A percentile compares a stretch with the other conserved stretches of the same genome.
These are phyloP conservation scores for Talaromyces islandicus DNA, from an alignment of 2,329 filamentous ascomycete species.

Conservation along the genomic window DNA sequence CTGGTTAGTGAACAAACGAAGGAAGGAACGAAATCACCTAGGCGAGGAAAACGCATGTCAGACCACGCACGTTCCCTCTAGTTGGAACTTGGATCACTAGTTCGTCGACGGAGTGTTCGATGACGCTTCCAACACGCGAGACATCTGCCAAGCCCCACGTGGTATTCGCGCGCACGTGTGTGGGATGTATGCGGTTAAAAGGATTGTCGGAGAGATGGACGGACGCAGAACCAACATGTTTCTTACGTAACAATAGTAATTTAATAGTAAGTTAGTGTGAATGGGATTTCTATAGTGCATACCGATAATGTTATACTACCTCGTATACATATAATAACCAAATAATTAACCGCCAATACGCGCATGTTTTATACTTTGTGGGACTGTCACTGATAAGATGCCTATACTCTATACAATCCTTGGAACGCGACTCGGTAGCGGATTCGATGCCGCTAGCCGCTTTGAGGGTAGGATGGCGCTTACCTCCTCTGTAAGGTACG, in stretches of 20 bases:
- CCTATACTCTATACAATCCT: no score
- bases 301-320: no score
- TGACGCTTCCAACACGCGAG: neutral
- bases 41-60: neutral
- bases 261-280: neutral
- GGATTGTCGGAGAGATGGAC: no score
- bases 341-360: no score
- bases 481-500: no score
- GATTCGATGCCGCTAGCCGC: neutral
- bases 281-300: neutral
- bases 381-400: neutral
- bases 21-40: neutral
- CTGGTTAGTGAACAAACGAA: neutral
- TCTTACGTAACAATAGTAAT: neutral
- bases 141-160: neutral
- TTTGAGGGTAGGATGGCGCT: neutral
- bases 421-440: neutral
- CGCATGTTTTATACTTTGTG: neutral
- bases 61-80: neutral
- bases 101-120: neutral
- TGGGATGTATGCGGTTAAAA: neutral
- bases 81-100: neutral
- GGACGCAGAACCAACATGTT: neutral
- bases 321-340: no score
- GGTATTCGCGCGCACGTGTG: neutral